phyloP scores from a whole-genome alignment of 2,329 filamentous ascomycete genomes.

The Davidsoniella virescens region DNA sequence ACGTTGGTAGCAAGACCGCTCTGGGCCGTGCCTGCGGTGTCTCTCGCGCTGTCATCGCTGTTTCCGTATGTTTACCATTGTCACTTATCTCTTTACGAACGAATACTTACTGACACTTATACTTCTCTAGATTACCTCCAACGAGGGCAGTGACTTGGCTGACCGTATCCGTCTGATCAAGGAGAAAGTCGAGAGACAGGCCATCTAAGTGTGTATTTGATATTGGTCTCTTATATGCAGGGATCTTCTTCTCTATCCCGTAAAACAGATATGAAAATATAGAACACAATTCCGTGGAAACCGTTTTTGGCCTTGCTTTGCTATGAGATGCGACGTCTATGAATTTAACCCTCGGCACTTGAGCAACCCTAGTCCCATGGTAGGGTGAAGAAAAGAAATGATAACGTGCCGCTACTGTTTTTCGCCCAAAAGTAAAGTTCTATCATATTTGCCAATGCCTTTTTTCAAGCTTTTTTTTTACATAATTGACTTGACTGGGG shows the following conservation, averaged over 20 bases:
- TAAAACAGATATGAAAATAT: conserved; percentile 5
- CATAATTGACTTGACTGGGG: no score
- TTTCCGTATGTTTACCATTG: conserved; percentile 24
- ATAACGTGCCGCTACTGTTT: background rate
- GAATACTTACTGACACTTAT: background rate
- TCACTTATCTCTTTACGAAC: background rate
- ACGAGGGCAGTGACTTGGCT: conserved; percentile 76
- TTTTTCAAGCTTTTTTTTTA: no score
- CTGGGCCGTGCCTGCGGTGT: conserved; percentile 85
- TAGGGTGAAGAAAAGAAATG: background rate
- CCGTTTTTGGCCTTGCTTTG: background rate
- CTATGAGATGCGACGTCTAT: background rate
- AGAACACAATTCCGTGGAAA: conserved; percentile 8
- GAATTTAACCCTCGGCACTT: background rate
- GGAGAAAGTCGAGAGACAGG: conserved; percentile 89
- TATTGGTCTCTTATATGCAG: background rate
- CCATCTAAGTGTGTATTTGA: conserved; percentile 48
- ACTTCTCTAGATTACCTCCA: conserved; percentile 53
- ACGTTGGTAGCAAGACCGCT: conserved; percentile 62
- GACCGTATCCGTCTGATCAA: conserved; percentile 76
- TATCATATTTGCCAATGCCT: no score
- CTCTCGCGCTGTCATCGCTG: conserved; percentile 70
- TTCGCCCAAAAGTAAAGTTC: background rate
- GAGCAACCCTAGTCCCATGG: background rate
- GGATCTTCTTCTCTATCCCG: no score